phyloP scores from a whole-genome alignment of 148 eudicot genomes.

The Polygonum maritimum region DNA sequence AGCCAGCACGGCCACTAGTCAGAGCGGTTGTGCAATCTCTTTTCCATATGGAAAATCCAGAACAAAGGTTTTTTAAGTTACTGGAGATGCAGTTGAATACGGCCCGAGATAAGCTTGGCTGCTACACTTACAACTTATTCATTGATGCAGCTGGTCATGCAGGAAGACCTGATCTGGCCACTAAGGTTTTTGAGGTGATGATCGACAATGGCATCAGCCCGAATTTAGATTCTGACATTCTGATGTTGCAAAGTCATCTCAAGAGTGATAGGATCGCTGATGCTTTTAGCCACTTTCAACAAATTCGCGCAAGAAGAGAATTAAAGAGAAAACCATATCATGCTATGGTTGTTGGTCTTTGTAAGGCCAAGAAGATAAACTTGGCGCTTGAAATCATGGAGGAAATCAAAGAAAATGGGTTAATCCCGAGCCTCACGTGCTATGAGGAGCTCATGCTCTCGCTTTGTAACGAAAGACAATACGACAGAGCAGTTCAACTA shows the following conservation, averaged over 20 bases:
- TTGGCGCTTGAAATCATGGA: conserved; percentile 32
- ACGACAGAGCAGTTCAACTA: conserved; percentile 28
- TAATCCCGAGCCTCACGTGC: conserved; percentile 35
- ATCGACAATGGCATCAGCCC: conserved; percentile 29
- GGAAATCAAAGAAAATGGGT: conserved; percentile 22
- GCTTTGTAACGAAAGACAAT: conserved; percentile 27
- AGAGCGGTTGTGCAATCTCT: conserved; percentile 39
- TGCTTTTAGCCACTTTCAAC: conserved; percentile 42
- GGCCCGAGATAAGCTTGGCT: conserved; percentile 23
- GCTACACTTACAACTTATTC: conserved; percentile 36
- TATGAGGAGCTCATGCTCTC: conserved; percentile 62
- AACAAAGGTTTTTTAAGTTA: conserved; percentile 41
- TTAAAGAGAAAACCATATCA: conserved; percentile 30
- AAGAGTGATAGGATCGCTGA: conserved; percentile 39
- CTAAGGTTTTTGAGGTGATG: conserved; percentile 51
- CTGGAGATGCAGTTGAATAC: conserved; percentile 57
- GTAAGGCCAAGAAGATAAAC: conserved; percentile 39
- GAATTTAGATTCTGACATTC: conserved; percentile 31
- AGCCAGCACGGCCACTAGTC: conserved; percentile 29
- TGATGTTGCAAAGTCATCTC: conserved; percentile 51
- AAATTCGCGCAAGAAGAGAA: conserved; percentile 30
- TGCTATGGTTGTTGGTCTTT: conserved; percentile 61
- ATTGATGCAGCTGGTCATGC: conserved; percentile 74
- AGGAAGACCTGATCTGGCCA: conserved; percentile 54
- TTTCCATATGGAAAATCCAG: conserved; percentile 44